Evolutionary conservation across 805 yeast genomes (phyloP), one percentile per base, ranked within the genome.

Genomic region (Candida silvicultrix): DNA sequence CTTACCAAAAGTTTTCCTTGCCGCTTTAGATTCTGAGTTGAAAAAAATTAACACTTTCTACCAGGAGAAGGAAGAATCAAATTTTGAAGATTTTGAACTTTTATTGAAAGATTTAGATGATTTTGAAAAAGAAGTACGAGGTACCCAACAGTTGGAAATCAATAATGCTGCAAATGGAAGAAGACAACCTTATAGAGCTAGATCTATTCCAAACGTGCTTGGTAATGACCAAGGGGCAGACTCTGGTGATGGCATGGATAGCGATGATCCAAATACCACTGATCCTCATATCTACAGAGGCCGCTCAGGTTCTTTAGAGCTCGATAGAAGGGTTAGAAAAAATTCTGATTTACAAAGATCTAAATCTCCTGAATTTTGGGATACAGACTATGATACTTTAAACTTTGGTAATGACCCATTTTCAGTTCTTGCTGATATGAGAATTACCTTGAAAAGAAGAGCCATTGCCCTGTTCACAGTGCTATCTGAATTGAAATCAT

Each of bases 401-500:
- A 49, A 45, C 6, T 37, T 37, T 16, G 16, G 20, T 20, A 48
- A 50, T 18, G 64, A 60, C 29, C 54, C 59, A 1, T 47, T 55
- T 34, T 47, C 52, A 21, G 46, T 55, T 1, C 40, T 58, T 4
- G 57, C 59, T 2, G 69, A 67, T 49, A 52, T 64, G 42, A 63
- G 62, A 47, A 78, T 85, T 49, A 81, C 86, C 9, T 70, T 86
- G 52, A 85, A 82, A 64, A 82, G 82, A 57, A 70, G 89, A 48
- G 63, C 84, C 9, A 73, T 81, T 38, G 75, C 83, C 4, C 66
- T 81, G 38, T 92, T 80, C 67, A 92, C 92, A 4, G 69, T 78
- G 18, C 68, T 89, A 19, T 83, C 90, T 8, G 98, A 92, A 64
- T 73, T 92, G 53, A 81, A 85, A 56, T 87, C 96, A 11, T 92